phyloP scores from a whole-genome alignment of 345 rosid species.

The Citrus reticulata region DNA sequence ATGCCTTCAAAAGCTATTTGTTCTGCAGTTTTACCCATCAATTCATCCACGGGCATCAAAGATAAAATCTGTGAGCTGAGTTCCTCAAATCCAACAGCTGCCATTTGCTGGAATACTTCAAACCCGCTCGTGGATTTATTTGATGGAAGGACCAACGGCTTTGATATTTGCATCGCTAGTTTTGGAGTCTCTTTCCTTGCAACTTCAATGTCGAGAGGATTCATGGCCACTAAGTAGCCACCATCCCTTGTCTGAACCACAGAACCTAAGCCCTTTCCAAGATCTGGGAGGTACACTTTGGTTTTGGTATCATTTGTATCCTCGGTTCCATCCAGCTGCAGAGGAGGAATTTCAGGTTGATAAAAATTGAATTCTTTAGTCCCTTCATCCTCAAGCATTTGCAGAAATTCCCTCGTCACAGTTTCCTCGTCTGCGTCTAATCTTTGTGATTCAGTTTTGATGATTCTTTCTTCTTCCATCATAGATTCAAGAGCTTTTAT shows the following conservation, averaged over 20 bases:
- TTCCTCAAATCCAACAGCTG: constrained; percentile 53
- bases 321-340: constrained; percentile 44
- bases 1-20: constrained; percentile 97
- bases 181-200: constrained; percentile 75
- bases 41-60: constrained; percentile 74
- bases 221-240: constrained; percentile 85
- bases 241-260: constrained; percentile 90
- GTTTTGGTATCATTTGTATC: constrained; percentile 45
- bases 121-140: constrained; percentile 45
- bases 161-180: constrained; percentile 89
- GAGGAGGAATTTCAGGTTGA: constrained; percentile 42
- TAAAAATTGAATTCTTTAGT: constrained; percentile 25
- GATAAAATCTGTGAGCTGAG: constrained; percentile 55
- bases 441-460: constrained; percentile 46
- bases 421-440: constrained; percentile 83
- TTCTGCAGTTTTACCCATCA: constrained; percentile 87
- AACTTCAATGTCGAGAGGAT: constrained; percentile 63
- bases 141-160: constrained; percentile 54
- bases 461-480: constrained; percentile 53
- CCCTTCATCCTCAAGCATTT: constrained; percentile 78
- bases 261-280: constrained; percentile 82
- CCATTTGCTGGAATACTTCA: constrained; percentile 73
- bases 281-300: constrained; percentile 64
- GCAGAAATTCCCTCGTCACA: constrained; percentile 82
- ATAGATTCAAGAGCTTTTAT: constrained; percentile 88